Conservation (phyloP, 192 early-diverging fungal genomes). For the Coemansia sp. region DNA sequence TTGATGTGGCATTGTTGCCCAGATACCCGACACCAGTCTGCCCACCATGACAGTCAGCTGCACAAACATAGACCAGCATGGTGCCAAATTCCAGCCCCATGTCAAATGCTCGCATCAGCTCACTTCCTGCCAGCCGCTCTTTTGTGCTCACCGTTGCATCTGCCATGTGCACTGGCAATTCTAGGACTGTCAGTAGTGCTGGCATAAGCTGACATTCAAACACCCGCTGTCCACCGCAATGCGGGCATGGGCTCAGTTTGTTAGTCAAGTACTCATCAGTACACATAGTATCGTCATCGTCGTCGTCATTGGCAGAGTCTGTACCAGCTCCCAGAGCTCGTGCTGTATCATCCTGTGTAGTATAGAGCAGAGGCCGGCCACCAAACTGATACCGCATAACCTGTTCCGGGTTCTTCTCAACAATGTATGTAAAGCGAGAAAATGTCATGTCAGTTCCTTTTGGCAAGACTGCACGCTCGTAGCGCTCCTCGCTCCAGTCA, state of each 20-base stretch:
- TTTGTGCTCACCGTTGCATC: neutral
- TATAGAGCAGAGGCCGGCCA: conserved; percentile 71
- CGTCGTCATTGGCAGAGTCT: conserved; percentile 11
- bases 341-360: conserved; percentile 56
- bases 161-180: conserved; percentile 32
- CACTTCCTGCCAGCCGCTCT: conserved; percentile 19
- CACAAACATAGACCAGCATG: conserved; percentile 76
- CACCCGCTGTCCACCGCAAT: conserved; percentile 65
- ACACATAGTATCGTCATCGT: conserved; percentile 21
- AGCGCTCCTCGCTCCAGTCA: conserved; percentile 77
- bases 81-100: conserved; percentile 91
- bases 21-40: conserved; percentile 29
- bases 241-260: conserved; percentile 61
- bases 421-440: conserved; percentile 72
- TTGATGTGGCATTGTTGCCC: conserved; percentile 15
- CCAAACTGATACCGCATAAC: conserved; percentile 78
- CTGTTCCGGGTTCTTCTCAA: conserved; percentile 76
- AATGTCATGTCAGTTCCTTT: conserved; percentile 79
- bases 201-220: conserved; percentile 97
- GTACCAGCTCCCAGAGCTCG: conserved; percentile 25
- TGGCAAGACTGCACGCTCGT: conserved; percentile 72
- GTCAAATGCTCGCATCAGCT: conserved; percentile 54
- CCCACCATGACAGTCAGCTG: conserved; percentile 70
- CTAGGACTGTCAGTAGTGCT: conserved; percentile 69
- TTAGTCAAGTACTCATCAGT: conserved; percentile 26